Conservation (phyloP, 345 rosid species). For the Carallia brachiata region DNA sequence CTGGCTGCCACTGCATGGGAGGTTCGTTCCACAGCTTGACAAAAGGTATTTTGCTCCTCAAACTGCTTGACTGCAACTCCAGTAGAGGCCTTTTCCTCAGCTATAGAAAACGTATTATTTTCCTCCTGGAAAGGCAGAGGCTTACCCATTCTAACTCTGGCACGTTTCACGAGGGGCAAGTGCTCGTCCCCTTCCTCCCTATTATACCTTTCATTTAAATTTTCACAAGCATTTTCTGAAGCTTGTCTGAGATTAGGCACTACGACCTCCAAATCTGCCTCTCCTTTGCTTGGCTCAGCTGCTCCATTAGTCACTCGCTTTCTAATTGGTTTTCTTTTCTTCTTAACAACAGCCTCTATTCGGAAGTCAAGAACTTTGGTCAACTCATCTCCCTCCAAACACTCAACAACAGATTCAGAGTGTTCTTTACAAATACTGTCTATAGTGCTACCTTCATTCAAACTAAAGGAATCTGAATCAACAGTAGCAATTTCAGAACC, state of each 20-base stretch:
- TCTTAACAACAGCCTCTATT: conserved; percentile 63
- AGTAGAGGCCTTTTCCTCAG: conserved; percentile 40
- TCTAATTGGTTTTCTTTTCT: conserved; percentile 66
- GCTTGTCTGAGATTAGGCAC: conserved; percentile 33
- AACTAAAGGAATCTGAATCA: conserved; percentile 59
- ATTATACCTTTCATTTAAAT: conserved; percentile 32
- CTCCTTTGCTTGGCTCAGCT: conserved; percentile 44
- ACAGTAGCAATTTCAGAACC: conserved; percentile 64
- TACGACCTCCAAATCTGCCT: conserved; percentile 35
- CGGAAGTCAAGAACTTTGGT: conserved; percentile 68
- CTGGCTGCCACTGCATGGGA: conserved; percentile 5
- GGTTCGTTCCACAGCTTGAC: conserved; percentile 18
- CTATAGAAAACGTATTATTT: conserved; percentile 25
- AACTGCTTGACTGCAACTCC: conserved; percentile 27
- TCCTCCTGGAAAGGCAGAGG: conserved; percentile 42
- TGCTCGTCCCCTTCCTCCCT: conserved; percentile 90
- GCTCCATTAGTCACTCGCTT: conserved; percentile 49
- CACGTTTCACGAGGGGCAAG: conserved; percentile 84
- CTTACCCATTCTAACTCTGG: conserved; percentile 89
- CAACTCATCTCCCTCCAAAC: conserved; percentile 57
- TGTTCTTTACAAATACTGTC: conserved; percentile 56
- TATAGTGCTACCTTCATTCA: conserved; percentile 53
- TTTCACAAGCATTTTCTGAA: conserved; percentile 39
- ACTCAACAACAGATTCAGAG: conserved; percentile 44
- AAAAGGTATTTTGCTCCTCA: conserved; percentile 5